A percentile compares a stretch with the other conserved stretches of the same genome.
These are phyloP conservation scores for Echites panduratus DNA, from an alignment of 257 asterid genomes.

Conservation along the genomic window DNA sequence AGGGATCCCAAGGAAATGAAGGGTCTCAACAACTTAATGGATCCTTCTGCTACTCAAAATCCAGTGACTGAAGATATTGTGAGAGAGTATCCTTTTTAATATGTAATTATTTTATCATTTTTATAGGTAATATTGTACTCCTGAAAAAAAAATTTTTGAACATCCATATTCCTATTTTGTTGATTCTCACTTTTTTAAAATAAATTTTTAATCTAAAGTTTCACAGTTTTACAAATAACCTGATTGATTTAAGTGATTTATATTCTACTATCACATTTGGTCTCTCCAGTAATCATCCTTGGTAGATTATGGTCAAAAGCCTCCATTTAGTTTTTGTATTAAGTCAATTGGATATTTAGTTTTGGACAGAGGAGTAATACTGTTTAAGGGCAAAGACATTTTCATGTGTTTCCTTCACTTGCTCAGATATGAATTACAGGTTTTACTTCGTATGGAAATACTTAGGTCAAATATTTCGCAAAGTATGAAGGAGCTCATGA, in stretches of 20 bases:
- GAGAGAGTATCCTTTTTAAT: constrained; percentile 73
- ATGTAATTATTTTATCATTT: neutral
- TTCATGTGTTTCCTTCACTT: constrained; percentile 36
- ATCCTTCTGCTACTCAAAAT: constrained; percentile 22
- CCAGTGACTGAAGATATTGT: constrained; percentile 41
- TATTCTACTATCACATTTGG: neutral
- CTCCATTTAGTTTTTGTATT: neutral
- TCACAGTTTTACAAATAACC: neutral
- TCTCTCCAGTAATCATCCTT: neutral
- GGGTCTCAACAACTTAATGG: constrained; percentile 32
- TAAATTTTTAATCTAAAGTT: too few species aligned
- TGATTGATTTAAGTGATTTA: neutral
- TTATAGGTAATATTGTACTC: neutral
- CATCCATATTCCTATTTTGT: neutral
- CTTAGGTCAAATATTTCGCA: constrained; percentile 43
- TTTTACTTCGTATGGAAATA: constrained; percentile 93
- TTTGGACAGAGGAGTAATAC: neutral
- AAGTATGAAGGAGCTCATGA: constrained; percentile 48
- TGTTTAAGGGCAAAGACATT: neutral
- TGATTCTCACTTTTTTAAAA: neutral
- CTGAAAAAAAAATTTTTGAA: neutral
- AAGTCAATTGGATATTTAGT: neutral
- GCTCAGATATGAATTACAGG: constrained; percentile 80
- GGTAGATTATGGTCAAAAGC: neutral
- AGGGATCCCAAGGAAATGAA: constrained; percentile 77